Percentiles rank a stretch among this genome's conserved stretches.
These are phyloP conservation scores for Cladophialophora bantiana DNA, from an alignment of 2,329 filamentous ascomycete genomes.

Conservation along the genomic window DNA sequence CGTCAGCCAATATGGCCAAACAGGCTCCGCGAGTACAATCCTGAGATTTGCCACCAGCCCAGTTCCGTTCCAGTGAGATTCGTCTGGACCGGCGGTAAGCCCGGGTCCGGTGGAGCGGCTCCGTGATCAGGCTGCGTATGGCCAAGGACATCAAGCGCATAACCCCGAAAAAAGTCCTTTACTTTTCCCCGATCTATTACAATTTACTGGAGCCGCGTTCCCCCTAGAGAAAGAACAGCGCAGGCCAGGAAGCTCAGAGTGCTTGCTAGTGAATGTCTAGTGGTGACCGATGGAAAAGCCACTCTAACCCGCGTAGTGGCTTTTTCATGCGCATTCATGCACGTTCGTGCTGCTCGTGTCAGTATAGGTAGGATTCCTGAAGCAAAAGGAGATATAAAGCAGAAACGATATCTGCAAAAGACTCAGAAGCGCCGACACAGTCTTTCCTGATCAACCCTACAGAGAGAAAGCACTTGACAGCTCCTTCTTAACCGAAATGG, in stretches of 20 bases:
- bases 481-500: background rate
- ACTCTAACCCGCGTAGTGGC: background rate
- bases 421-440: background rate
- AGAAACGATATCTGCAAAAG: background rate
- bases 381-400: background rate
- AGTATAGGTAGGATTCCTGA: background rate
- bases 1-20: background rate
- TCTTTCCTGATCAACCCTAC: background rate
- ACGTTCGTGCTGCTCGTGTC: background rate
- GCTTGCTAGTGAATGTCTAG: background rate
- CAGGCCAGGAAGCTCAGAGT: background rate
- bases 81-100: background rate
- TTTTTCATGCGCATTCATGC: background rate
- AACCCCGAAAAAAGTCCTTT: background rate
- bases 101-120: background rate
- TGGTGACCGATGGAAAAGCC: background rate
- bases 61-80: background rate
- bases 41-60: background rate
- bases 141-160: background rate
- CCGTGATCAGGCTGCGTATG: background rate
- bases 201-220: background rate
- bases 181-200: background rate
- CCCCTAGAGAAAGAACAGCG: background rate
- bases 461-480: background rate
- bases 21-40: background rate